Conservation (phyloP, 495 filamentous ascomycete species). For the Halenospora varia region DNA sequence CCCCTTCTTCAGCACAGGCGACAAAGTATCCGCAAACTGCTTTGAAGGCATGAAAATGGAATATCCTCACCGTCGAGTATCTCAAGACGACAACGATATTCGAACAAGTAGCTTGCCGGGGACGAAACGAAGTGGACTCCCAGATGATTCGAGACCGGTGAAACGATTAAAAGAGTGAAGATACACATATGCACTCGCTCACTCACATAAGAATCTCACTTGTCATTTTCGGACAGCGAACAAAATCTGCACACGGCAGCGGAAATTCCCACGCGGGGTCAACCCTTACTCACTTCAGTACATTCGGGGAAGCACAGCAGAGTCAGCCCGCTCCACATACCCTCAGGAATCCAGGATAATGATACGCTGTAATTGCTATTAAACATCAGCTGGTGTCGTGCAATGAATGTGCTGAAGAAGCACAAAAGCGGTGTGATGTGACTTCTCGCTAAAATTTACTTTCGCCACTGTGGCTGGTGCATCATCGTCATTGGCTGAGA, state of each 20-base stretch:
- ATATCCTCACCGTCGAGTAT: conserved; percentile 88
- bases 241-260: too few relatives aligned
- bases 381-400: too few relatives aligned
- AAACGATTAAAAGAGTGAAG: conserved; percentile 63
- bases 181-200: too few relatives aligned
- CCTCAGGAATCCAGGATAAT: too few relatives aligned
- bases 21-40: conserved; percentile 69
- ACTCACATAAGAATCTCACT: not conserved
- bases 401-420: too few relatives aligned
- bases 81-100: conserved; percentile 92
- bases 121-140: conserved; percentile 84
- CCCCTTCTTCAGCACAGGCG: conserved; percentile 71
- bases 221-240: not conserved
- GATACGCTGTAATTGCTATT: too few relatives aligned
- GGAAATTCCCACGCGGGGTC: not conserved
- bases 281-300: not conserved
- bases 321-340: not conserved
- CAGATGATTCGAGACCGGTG: conserved; percentile 69
- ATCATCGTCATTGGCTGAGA: too few relatives aligned
- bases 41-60: conserved; percentile 84
- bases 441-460: not conserved
- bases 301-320: not conserved
- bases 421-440: not conserved
- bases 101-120: conserved; percentile 81
- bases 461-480: not conserved